Evolutionary conservation across 2,329 filamentous ascomycete species (phyloP), one percentile per base, ranked within the genome.

Genomic region (Xylariaceae sp.): DNA sequence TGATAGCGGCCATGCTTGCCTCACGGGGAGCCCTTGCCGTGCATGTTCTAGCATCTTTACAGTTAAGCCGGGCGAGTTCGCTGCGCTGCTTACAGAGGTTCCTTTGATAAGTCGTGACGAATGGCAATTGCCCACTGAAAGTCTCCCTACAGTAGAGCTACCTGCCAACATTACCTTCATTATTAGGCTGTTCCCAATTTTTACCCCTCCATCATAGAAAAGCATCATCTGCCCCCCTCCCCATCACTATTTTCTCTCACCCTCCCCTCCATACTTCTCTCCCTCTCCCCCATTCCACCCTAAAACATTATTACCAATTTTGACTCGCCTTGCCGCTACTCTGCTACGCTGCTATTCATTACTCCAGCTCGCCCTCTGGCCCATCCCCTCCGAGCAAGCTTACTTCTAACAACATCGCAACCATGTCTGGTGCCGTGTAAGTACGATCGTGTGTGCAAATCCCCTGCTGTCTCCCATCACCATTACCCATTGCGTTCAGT

Each of bases 381-480:
- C 45, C 47, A 34, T 42, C 42, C 48, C 44, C 27, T 57, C 57
- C 39, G 54, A 59, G 41, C 37, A 53, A 57, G 50, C 48, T 19
- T 51, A 55, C 31, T 58, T 45, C 32, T 55, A 53, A 40, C 52
- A 59, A 46, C 50, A 59, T 54, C 61, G 62, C 71, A 74, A 80
- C 73, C 73, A 84, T 84, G 81, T 84, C 81, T 79, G 80, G 80
- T 72, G 73, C 83, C 74, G 81, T 84, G 83, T 86, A 82, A 85
- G 83, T 85, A 60, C 60, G 55, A 62, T 66, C 62, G 65, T 55
- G 6, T 32, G 66, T 61, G 27, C 47, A 61, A 65, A 65, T 66
- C 53, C 46, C 56, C 27, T 60, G 60, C 60, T 60, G 19, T 19
- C 19, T 19, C 19, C 19, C 19, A 19, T 19, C 19, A 19, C 58